Evolutionary conservation across 768 basidiomycete genomes (phyloP), one percentile per base, ranked within the genome.

Genomic region (Tremella fuciformis): DNA sequence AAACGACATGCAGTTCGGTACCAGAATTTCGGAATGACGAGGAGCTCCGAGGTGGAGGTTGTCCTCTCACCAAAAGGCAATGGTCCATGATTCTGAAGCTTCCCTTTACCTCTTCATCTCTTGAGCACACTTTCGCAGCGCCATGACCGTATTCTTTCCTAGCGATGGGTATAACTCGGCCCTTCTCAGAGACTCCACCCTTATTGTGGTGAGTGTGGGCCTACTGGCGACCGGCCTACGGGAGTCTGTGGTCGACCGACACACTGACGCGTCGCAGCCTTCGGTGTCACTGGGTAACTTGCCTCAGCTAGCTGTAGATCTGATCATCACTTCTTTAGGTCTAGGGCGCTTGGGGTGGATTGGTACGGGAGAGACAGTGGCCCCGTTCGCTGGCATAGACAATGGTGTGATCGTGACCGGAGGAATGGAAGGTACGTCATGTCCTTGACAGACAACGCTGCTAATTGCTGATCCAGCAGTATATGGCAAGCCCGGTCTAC

Each of bases 241-340:
- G 46, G 19, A 22, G 50, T 25, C 24, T 8, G 8, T 18, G 42
- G 42, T 8, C 22, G 42, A 6, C 16, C 15, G 15, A 44, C 13
- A 34, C 48, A 21, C 49, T 58, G 26, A 41, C 51, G 7, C 24
- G 7, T 19, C n/a, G 7, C 53, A 84, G 83, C 88, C 89, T 34
- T 70, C 89, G 44, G 87, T 91, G 11, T 89, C 89, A 4, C 83
- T 84, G 11, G 89, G 87, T 49, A 91, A 91, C 77, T 82, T 91
- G 42, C 81, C 84, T n/a, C 89, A 91, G 69, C 80, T 91, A 13
- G 83, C 88, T 0, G 84, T 79, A 9, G 89, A 91, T 76, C 77
- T 91, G 16, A 77, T 91, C 60, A 85, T 89, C 61, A 76, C 85
- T 3, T 85, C 86, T 1, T 79, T 88, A 48, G 80, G 80, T 26